phyloP scores from a whole-genome alignment of 2,329 filamentous ascomycete genomes.

The Endoconidiophora polonica region DNA sequence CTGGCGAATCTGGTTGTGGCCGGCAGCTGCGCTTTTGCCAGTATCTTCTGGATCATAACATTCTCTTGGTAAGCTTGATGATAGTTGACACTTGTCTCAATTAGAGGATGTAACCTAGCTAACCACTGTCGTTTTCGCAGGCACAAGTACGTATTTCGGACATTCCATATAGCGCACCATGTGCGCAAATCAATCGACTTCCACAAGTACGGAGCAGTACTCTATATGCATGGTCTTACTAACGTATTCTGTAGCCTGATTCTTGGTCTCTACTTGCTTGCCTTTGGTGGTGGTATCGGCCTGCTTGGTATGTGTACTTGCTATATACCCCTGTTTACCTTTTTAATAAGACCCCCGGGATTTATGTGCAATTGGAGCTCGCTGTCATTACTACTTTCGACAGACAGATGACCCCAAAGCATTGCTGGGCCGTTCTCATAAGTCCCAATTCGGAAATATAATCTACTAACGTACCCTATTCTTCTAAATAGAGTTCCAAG shows the following conservation, averaged over 20 bases:
- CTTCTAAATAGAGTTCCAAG: conserved; percentile 58
- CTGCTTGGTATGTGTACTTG: conserved; percentile 36
- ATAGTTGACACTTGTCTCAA: no score
- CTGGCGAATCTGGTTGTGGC: conserved; percentile 85
- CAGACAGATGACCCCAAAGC: background rate
- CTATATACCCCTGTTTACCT: background rate
- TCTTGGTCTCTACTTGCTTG: conserved; percentile 70
- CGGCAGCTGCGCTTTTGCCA: conserved; percentile 74
- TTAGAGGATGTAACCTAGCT: background rate
- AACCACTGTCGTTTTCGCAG: background rate
- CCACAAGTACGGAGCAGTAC: background rate
- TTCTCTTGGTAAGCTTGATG: conserved; percentile 36
- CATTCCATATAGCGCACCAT: no score
- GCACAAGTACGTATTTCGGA: conserved; percentile 4
- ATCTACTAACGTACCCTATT: background rate
- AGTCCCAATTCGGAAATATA: background rate
- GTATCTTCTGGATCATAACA: conserved; percentile 54
- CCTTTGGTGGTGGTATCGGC: conserved; percentile 69
- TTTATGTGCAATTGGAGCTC: no score
- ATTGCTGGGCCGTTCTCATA: background rate
- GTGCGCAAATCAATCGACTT: background rate
- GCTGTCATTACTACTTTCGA: background rate
- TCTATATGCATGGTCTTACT: background rate
- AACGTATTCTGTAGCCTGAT: conserved; percentile 23
- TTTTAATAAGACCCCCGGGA: background rate